Conservation (phyloP, 2,329 filamentous ascomycete genomes). For the Epichloe gansuensis region DNA sequence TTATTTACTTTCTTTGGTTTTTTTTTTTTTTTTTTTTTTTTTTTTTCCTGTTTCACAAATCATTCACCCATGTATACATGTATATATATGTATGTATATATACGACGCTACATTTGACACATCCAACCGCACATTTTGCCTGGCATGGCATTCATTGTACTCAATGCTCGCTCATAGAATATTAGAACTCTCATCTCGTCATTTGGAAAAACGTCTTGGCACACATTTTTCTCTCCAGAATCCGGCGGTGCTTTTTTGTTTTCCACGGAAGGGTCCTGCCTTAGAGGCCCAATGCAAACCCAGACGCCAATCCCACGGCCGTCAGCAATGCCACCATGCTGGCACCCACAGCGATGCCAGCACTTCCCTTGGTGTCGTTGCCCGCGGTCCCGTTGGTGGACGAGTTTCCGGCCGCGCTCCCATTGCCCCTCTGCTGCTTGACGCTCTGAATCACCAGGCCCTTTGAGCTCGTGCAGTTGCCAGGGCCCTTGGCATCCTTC, state of each 20-base stretch:
- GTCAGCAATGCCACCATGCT: slow-evolving; percentile 19
- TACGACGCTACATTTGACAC: too few species aligned
- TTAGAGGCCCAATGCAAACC: slow-evolving; percentile 25
- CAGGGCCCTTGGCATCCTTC: slow-evolving; percentile 31
- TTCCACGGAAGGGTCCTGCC: neutral
- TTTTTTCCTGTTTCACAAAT: slow-evolving; percentile 3
- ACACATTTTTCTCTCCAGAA: too few species aligned
- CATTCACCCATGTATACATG: slow-evolving; percentile 1
- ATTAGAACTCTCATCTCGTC: neutral
- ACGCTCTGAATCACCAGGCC: slow-evolving; percentile 31
- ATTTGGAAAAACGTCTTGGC: neutral
- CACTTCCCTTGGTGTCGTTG: slow-evolving; percentile 7
- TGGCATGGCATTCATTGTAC: neutral
- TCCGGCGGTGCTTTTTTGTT: too few species aligned
- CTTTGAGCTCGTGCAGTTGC: slow-evolving; percentile 18
- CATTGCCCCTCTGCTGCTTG: slow-evolving; percentile 16
- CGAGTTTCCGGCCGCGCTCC: neutral
- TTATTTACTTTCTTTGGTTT: slow-evolving; percentile 1
- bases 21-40: slow-evolving; percentile 1
- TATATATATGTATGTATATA: neutral
- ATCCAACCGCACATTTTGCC: neutral
- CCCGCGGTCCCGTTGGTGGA: neutral
- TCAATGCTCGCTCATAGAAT: neutral
- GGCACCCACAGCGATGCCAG: slow-evolving; percentile 12
- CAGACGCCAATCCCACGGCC: slow-evolving; percentile 24